These are phyloP conservation scores for Sporormia fimetaria DNA, from an alignment of 495 filamentous ascomycete genomes.

Conservation along the genomic window DNA sequence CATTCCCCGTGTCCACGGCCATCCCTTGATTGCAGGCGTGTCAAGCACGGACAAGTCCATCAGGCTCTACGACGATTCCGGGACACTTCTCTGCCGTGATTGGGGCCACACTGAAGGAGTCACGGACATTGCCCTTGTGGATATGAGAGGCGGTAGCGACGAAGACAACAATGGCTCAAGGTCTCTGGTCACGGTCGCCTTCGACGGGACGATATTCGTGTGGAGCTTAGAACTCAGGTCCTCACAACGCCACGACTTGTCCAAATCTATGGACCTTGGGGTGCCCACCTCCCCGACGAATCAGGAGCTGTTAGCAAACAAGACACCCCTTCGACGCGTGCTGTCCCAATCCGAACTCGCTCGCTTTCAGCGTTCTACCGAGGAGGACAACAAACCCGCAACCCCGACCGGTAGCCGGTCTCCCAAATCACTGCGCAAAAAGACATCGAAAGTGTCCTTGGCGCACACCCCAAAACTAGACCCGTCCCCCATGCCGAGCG, in stretches of 20 bases:
- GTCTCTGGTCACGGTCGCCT: slow-evolving; percentile 32
- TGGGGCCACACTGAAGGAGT: slow-evolving; percentile 92
- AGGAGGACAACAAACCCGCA: slow-evolving; percentile 20
- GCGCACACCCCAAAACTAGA: slow-evolving; percentile 32
- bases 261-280: slow-evolving; percentile 22
- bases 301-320: slow-evolving; percentile 21
- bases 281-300: slow-evolving; percentile 15
- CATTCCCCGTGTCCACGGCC: slow-evolving; percentile 27
- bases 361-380: slow-evolving; percentile 28
- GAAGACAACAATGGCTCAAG: slow-evolving; percentile 4
- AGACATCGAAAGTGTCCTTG: slow-evolving; percentile 27
- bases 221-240: slow-evolving; percentile 27
- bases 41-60: slow-evolving; percentile 94
- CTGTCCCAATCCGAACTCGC: slow-evolving; percentile 33
- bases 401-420: slow-evolving; percentile 26
- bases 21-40: slow-evolving; percentile 59
- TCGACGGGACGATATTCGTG: slow-evolving; percentile 35
- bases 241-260: slow-evolving; percentile 15
- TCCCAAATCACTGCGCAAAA: slow-evolving; percentile 26
- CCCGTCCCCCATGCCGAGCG: slow-evolving; percentile 24
- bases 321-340: slow-evolving; percentile 32
- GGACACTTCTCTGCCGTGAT: slow-evolving; percentile 68
- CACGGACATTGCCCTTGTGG: slow-evolving; percentile 63
- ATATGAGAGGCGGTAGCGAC: slow-evolving; percentile 1
- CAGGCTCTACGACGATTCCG: slow-evolving; percentile 72